These are phyloP conservation scores for Ascodesmis nigricans DNA, from an alignment of 495 filamentous ascomycete species.

Conservation along the genomic window DNA sequence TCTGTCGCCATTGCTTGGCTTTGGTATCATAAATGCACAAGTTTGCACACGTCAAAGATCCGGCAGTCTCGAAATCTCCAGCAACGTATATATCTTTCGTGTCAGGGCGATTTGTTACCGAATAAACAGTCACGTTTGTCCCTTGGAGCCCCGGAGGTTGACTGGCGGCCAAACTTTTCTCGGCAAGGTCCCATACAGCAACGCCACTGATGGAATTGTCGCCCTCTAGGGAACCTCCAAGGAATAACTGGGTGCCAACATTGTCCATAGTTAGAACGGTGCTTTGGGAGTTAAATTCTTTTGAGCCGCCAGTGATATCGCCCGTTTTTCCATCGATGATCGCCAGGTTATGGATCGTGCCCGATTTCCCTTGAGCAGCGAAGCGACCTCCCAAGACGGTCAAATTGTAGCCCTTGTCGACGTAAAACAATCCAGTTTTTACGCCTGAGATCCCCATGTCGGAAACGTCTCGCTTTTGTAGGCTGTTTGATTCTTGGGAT, in stretches of 20 bases:
- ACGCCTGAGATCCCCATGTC: conserved; percentile 36
- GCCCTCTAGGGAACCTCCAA: conserved; percentile 60
- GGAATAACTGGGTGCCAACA: conserved; percentile 44
- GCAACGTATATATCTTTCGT: conserved; percentile 63
- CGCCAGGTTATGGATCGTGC: conserved; percentile 56
- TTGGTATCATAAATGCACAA: conserved; percentile 57
- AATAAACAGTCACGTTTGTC: conserved; percentile 44
- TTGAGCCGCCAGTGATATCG: conserved; percentile 44
- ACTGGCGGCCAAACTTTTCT: conserved; percentile 30
- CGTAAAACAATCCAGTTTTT: conserved; percentile 54
- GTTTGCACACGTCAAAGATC: conserved; percentile 56
- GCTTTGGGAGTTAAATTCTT: conserved; percentile 45
- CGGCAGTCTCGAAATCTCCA: conserved; percentile 58
- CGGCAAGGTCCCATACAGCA: conserved; percentile 51
- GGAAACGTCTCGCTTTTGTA: conserved; percentile 36
- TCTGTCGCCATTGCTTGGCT: conserved; percentile 47
- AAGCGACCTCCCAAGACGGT: conserved; percentile 86
- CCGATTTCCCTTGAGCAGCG: conserved; percentile 42
- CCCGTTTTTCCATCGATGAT: conserved; percentile 41
- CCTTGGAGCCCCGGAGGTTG: conserved; percentile 44
- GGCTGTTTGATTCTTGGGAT: conserved; percentile 16
- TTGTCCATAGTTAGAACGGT: conserved; percentile 51
- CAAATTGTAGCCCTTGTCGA: conserved; percentile 41
- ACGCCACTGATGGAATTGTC: conserved; percentile 47
- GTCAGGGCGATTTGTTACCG: conserved; percentile 43